Percentiles rank a stretch among this genome's conserved stretches.
phyloP scores from a whole-genome alignment of 2,329 filamentous ascomycete genomes.

The Microsporum audouinii region DNA sequence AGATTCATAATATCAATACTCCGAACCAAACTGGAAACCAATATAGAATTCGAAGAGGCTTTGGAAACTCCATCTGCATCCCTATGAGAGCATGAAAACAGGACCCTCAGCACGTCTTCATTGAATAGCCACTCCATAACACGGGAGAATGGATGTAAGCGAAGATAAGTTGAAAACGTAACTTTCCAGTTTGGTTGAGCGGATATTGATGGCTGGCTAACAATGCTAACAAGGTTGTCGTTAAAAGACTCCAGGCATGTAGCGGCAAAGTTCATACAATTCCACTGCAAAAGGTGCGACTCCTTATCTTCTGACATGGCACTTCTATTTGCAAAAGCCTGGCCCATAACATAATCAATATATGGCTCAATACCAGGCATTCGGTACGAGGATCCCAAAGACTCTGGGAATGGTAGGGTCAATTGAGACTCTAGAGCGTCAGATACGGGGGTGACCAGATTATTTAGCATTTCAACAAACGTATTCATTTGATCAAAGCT shows the following conservation, averaged over 20 bases:
- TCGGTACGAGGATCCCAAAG: conserved; percentile 63
- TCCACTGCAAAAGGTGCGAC: conserved; percentile 60
- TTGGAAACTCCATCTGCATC: conserved; percentile 60
- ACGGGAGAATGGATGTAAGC: conserved; percentile 81
- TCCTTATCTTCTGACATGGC: conserved; percentile 59
- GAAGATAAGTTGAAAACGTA: conserved; percentile 64
- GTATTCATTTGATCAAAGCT: conserved; percentile 78
- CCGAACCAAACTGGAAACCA: conserved; percentile 66
- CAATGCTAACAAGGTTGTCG: conserved; percentile 78
- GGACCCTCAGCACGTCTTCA: conserved; percentile 66
- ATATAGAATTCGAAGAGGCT: conserved; percentile 63
- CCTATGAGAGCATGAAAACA: conserved; percentile 72
- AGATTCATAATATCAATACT: conserved; percentile 75
- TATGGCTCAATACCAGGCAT: conserved; percentile 84
- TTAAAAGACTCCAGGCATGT: conserved; percentile 80
- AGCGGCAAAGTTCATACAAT: conserved; percentile 72
- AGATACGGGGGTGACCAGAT: conserved; percentile 52
- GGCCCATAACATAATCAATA: conserved; percentile 77
- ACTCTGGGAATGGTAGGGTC: conserved; percentile 73
- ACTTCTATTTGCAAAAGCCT: conserved; percentile 58
- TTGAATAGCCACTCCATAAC: conserved; percentile 99
- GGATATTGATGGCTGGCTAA: conserved; percentile 62
- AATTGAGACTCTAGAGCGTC: conserved; percentile 51
- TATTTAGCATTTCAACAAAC: conserved; percentile 65
- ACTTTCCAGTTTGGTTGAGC: conserved; percentile 61